phyloP scores from a whole-genome alignment of 306 rosid genomes.

The Cyclanthera cordifolia region DNA sequence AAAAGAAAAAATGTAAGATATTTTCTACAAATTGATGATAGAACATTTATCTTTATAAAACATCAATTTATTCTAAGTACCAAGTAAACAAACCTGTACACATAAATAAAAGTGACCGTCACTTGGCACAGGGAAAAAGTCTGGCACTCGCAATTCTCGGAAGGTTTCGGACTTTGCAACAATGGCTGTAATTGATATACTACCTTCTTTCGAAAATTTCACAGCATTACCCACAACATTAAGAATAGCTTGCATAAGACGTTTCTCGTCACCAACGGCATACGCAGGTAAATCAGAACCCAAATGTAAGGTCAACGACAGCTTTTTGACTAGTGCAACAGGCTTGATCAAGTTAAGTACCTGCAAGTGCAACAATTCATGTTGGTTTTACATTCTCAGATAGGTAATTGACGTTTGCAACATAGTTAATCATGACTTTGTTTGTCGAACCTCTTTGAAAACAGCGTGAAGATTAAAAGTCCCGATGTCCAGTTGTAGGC shows the following conservation, averaged over 20 bases:
- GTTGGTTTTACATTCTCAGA: constrained; percentile 18
- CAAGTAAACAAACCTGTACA: constrained; percentile 65
- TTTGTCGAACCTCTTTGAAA: constrained; percentile 57
- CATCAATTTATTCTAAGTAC: constrained; percentile 6
- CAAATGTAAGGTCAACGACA: constrained; percentile 44
- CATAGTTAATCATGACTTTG: constrained; percentile 1
- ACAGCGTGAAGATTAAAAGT: constrained; percentile 69
- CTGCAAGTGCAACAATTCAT: constrained; percentile 60
- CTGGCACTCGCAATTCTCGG: constrained; percentile 58
- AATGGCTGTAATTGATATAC: constrained; percentile 48
- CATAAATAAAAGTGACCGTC: constrained; percentile 74
- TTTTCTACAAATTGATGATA: constrained; percentile 5
- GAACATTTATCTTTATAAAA: constrained; percentile 12
- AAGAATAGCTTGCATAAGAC: constrained; percentile 76
- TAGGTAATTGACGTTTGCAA: constrained; percentile 4
- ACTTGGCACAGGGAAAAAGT: constrained; percentile 50
- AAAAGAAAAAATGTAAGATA: background rate
- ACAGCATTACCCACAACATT: constrained; percentile 95
- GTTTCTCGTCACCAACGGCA: constrained; percentile 77
- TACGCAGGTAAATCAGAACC: constrained; percentile 63
- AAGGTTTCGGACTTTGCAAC: constrained; percentile 66
- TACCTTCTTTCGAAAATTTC: constrained; percentile 86
- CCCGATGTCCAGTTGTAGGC: constrained; percentile 69
- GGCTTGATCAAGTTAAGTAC: constrained; percentile 78
- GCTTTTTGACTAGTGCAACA: constrained; percentile 69